Conservation (phyloP, 148 eudicot genomes). For the Selenicereus undatus region DNA sequence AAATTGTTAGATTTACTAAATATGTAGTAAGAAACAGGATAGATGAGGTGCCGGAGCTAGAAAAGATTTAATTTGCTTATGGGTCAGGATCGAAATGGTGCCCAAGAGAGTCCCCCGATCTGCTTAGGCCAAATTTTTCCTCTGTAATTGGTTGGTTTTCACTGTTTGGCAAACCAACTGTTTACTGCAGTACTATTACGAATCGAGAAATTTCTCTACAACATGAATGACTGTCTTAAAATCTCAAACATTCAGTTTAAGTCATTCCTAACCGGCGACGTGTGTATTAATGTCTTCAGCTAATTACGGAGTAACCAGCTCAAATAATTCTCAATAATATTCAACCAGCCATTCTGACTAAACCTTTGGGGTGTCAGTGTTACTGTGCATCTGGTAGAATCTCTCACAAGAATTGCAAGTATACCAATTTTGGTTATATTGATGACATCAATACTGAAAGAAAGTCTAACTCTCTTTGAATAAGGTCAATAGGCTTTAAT, state of each 20-base stretch:
- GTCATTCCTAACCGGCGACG: neutral
- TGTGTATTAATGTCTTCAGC: neutral
- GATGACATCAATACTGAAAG: neutral
- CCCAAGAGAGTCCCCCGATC: neutral
- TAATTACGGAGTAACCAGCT: neutral
- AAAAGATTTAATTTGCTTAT: neutral
- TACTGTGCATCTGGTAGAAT: neutral
- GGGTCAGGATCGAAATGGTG: too few species aligned
- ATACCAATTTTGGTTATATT: neutral
- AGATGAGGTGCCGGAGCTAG: neutral
- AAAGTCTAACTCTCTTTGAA: neutral
- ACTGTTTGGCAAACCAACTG: constrained; percentile 19
- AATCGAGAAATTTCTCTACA: neutral
- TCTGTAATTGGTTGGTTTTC: neutral
- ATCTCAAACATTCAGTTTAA: neutral
- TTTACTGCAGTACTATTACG: neutral
- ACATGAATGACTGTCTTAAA: neutral
- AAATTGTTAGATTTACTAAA: too few species aligned
- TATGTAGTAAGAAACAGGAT: too few species aligned
- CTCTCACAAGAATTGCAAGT: too few species aligned
- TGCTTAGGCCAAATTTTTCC: constrained; percentile 8
- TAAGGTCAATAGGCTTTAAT: neutral
- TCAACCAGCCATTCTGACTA: neutral
- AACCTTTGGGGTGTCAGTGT: neutral
- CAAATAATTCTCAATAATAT: neutral